Evolutionary conservation across 2,329 filamentous ascomycete genomes (phyloP), one percentile per base, ranked within the genome.

Genomic region (Sphaerulina musiva): DNA sequence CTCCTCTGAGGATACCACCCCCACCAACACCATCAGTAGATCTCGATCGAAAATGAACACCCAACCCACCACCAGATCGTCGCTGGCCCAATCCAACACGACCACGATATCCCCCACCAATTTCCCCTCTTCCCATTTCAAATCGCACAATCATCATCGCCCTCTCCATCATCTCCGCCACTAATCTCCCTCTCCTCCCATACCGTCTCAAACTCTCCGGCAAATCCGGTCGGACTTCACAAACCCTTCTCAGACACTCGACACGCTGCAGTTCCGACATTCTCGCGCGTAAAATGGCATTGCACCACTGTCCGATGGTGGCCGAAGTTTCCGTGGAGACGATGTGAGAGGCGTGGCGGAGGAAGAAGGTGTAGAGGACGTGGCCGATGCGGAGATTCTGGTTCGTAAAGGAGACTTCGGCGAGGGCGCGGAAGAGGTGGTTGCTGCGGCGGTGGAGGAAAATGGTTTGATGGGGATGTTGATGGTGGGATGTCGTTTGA

Each of bases 291-390:
- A 56, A 34, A 26, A 56, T 31, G 20, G 54, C 54, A 38, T 56
- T 53, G 50, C 54, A 56, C 54, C 54, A 56, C 31, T 56, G 54
- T 4, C 49, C 50, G 31, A 56, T 49, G n/a, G 54, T 56, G 8
- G 54, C 54, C 2, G 50, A 53, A 9, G 46, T 49, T 14, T 56
- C 54, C 5, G 46, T 40, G 12, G 46, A 46, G 6, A 53, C 54
- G 17, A 56, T 56, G 4, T 44, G 51, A 10, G 54, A 46, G 23
- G 46, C 54, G 39, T 56, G 42, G 41, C 51, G 54, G 7, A 53
- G 20, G 42, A 56, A 56, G 46, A 56, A 56, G 29, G 17, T 49
- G 50, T 51, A 36, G 9, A 56, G 36, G 7, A 56, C 36, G n/a
- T 47, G 45, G 9, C 54, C 54, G 8, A 56, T 43, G 32, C 54